Conservation (phyloP, 768 basidiomycete genomes). For the Lactarius hatsudake region DNA sequence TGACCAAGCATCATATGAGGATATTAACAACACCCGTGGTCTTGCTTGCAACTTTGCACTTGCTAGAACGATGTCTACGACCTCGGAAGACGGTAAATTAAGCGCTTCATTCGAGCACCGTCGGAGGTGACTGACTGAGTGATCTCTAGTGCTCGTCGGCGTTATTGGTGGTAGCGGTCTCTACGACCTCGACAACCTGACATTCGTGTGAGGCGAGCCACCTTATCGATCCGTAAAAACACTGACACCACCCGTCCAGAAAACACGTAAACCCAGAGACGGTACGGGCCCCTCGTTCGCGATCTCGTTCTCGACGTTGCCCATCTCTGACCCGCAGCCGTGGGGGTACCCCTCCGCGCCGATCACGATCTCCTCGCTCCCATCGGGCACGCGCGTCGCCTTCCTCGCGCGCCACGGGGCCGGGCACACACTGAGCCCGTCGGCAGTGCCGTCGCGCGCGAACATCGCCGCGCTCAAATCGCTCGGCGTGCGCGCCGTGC, state of each 20-base stretch:
- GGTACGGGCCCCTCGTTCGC: constrained; percentile 41
- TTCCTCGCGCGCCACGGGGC: constrained; percentile 90
- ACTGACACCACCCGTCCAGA: constrained; percentile 39
- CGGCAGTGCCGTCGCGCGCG: constrained; percentile 78
- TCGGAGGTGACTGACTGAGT: background rate
- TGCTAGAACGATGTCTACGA: constrained; percentile 8
- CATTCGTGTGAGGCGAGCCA: constrained; percentile 62
- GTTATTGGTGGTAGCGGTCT: constrained; percentile 92
- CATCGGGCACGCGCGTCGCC: constrained; percentile 75
- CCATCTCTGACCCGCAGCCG: constrained; percentile 50
- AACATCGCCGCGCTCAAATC: constrained; percentile 96
- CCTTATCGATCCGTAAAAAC: background rate
- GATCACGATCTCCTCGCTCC: constrained; percentile 87
- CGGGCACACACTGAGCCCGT: constrained; percentile 77
- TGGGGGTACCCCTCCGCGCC: constrained; percentile 93
- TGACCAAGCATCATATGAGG: constrained; percentile 5
- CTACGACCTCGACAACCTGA: constrained; percentile 91
- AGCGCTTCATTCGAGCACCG: background rate
- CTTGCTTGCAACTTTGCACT: background rate
- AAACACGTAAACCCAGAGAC: constrained; percentile 78
- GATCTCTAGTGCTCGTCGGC: constrained; percentile 64
- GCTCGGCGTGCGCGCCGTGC: constrained; percentile 81
- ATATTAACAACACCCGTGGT: constrained; percentile 6
- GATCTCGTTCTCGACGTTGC: too few relatives aligned
- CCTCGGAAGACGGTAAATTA: constrained; percentile 9